Conservation (phyloP, 441 rosid species). For the Geranium incanum region DNA sequence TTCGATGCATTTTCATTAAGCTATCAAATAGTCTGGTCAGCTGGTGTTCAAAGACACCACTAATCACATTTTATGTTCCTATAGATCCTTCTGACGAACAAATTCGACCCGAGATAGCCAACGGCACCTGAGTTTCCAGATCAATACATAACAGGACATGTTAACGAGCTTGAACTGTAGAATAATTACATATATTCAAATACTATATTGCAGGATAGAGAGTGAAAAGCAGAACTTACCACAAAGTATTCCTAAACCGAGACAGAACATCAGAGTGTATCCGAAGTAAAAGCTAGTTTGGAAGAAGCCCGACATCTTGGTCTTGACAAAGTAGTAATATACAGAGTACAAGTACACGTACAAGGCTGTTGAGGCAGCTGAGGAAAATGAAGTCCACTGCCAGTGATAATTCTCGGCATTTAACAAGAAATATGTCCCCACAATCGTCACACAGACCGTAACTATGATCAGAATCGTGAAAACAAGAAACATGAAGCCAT, state of each 20-base stretch:
- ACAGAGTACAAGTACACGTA: constrained; percentile 85
- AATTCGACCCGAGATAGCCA: no score
- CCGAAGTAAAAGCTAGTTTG: constrained; percentile 98
- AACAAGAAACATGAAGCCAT: constrained; percentile 87
- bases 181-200: no score
- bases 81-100: no score
- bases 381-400: constrained; percentile 95
- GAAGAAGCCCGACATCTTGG: constrained; percentile 95
- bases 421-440: constrained; percentile 85
- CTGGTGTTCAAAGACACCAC: no score
- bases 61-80: no score
- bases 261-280: constrained; percentile 93
- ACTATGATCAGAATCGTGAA: constrained; percentile 81
- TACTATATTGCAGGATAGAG: no score
- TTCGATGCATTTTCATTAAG: no score
- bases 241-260: constrained; percentile 87
- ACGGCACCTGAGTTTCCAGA: no score
- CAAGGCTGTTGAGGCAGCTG: constrained; percentile 93
- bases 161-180: no score
- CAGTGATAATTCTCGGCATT: constrained; percentile 96
- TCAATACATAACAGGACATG: no score
- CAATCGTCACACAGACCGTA: constrained; percentile 90
- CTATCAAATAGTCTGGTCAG: no score
- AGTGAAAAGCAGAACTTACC: constrained; percentile 39
- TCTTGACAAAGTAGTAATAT: constrained; percentile 82